phyloP scores from a whole-genome alignment of 768 basidiomycete species.

The Macrocybe gigantea region DNA sequence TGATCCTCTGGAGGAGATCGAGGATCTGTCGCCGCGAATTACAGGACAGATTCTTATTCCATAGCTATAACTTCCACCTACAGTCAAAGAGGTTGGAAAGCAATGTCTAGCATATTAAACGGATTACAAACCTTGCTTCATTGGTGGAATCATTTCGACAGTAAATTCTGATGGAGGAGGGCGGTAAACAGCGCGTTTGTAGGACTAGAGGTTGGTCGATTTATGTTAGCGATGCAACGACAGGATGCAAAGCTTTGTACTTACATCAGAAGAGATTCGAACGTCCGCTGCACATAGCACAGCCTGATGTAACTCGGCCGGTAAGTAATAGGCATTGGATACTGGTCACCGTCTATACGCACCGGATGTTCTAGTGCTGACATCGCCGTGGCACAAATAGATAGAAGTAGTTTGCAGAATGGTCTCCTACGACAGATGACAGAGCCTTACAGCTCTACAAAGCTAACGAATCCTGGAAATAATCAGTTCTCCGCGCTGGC shows the following conservation, averaged over 20 bases:
- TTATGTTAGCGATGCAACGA: neutral
- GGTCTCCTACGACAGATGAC: too few species aligned
- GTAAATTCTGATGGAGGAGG: conserved; percentile 53
- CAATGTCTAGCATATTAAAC: neutral
- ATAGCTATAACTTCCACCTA: conserved; percentile 51
- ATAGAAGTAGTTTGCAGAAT: too few species aligned
- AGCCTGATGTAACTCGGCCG: neutral
- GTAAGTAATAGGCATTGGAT: neutral
- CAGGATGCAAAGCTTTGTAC: neutral
- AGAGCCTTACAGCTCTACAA: too few species aligned
- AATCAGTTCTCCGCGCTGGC: too few species aligned
- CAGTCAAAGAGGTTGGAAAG: conserved; percentile 4
- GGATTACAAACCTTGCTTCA: conserved; percentile 44
- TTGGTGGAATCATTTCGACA: conserved; percentile 52
- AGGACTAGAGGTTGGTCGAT: conserved; percentile 31
- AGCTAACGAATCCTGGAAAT: too few species aligned
- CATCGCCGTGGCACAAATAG: too few species aligned
- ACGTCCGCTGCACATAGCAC: neutral
- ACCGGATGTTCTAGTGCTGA: neutral
- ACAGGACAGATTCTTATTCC: conserved; percentile 57
- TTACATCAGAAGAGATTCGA: conserved; percentile 1
- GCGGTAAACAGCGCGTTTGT: conserved; percentile 56
- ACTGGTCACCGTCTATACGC: neutral
- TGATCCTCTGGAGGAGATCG: conserved; percentile 29
- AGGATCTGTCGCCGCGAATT: conserved; percentile 27